Evolutionary conservation across 495 filamentous ascomycete species (phyloP).

Genomic region (Elasticomyces elasticus): DNA sequence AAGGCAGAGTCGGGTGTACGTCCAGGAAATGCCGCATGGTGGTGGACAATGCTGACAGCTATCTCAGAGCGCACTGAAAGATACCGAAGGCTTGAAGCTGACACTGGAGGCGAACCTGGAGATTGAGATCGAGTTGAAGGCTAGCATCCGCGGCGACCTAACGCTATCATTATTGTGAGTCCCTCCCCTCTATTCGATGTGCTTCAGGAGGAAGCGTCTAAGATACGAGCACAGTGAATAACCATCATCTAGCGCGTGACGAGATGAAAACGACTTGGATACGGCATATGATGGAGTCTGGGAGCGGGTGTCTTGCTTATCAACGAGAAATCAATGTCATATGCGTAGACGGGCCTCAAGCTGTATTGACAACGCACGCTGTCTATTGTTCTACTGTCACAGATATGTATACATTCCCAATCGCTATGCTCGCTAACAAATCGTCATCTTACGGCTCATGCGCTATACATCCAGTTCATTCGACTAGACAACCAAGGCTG

Average conservation of each 20-base stretch:
- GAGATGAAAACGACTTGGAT: neutral
- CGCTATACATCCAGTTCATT: too few relatives aligned
- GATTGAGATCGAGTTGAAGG: conserved; percentile 39
- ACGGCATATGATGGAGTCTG: too few relatives aligned
- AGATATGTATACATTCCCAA: too few relatives aligned
- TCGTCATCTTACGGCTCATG: too few relatives aligned
- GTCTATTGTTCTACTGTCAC: too few relatives aligned
- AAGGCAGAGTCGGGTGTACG: neutral
- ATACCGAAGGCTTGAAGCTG: conserved; percentile 36
- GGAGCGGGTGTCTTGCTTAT: neutral
- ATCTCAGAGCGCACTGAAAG: conserved; percentile 22
- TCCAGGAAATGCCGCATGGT: too few relatives aligned
- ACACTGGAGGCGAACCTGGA: conserved; percentile 38
- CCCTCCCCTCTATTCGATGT: neutral
- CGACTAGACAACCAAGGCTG: too few relatives aligned
- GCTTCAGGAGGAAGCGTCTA: neutral
- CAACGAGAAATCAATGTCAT: neutral
- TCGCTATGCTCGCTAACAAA: too few relatives aligned
- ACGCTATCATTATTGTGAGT: conserved; percentile 37
- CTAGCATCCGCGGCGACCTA: conserved; percentile 36
- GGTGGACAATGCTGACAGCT: neutral
- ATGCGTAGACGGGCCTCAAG: too few relatives aligned
- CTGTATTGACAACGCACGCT: too few relatives aligned
- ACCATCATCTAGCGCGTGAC: neutral
- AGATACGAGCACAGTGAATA: neutral